Evolutionary conservation across 2,329 filamentous ascomycete species (phyloP).

Genomic region (Colletotrichum costaricense): DNA sequence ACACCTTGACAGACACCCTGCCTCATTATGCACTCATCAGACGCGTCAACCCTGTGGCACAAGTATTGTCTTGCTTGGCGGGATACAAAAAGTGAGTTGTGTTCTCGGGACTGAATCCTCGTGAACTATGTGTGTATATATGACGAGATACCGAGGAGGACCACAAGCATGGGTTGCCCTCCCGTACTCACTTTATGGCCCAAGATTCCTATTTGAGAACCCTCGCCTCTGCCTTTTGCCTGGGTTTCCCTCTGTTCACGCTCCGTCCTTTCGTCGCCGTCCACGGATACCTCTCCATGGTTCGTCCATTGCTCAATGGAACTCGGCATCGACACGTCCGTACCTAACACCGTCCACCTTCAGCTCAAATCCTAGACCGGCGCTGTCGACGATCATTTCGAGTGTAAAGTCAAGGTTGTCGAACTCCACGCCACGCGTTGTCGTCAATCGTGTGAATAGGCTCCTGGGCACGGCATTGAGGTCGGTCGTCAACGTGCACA

Average conservation of each 20-base stretch:
- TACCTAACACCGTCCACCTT: conserved; percentile 84
- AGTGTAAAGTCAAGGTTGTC: conserved; percentile 85
- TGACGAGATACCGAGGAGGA: not conserved
- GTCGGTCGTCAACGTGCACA: conserved; percentile 85
- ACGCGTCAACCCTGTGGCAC: conserved; percentile 24
- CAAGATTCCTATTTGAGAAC: conserved; percentile 14
- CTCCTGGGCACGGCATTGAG: conserved; percentile 79
- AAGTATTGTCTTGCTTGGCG: conserved; percentile 8
- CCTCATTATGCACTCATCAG: not conserved
- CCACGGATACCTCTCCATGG: not conserved
- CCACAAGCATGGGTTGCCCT: not conserved
- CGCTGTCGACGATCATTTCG: conserved; percentile 85
- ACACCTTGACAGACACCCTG: not conserved
- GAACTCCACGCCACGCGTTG: conserved; percentile 83
- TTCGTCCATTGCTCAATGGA: conserved; percentile 63
- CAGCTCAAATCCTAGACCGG: conserved; percentile 80
- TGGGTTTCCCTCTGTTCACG: not conserved
- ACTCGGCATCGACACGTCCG: conserved; percentile 81
- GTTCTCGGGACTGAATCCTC: conserved; percentile 20
- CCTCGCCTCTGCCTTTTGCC: not conserved
- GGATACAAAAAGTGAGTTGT: not conserved
- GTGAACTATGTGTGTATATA: conserved; percentile 12
- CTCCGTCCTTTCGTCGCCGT: not conserved
- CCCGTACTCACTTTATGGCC: not conserved
- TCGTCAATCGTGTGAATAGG: conserved; percentile 80